Evolutionary conservation across 1,284 basidiomycete species (phyloP).

Genomic region (Ceratobasidium sp.): DNA sequence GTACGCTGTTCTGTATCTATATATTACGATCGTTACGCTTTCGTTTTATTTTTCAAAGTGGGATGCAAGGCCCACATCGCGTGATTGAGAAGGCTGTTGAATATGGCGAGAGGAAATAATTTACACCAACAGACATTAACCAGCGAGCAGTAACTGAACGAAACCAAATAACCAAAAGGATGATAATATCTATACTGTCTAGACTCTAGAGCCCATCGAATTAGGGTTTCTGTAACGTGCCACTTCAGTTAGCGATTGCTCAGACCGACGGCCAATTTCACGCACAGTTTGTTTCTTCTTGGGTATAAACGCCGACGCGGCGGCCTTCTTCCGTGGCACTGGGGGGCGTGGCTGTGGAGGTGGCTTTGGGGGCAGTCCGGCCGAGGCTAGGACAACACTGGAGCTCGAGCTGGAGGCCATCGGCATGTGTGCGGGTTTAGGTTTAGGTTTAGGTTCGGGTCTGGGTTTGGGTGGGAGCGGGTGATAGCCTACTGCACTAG

Average conservation of each 20-base stretch:
- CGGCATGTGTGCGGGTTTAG: neutral
- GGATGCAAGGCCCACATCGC: neutral
- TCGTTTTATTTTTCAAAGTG: neutral
- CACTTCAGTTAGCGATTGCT: neutral
- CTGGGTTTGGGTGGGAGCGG: neutral
- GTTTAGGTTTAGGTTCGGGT: neutral
- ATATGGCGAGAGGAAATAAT: neutral
- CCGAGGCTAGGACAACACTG: neutral
- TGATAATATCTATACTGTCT: neutral
- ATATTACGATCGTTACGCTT: neutral
- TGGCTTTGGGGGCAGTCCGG: slow-evolving; percentile 1
- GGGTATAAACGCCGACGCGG: slow-evolving; percentile 23
- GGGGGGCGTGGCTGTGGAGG: neutral
- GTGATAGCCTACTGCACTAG: no score
- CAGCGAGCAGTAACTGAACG: neutral
- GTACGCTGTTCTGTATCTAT: neutral
- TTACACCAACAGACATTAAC: neutral
- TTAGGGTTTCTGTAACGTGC: slow-evolving; percentile 5
- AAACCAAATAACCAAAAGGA: neutral
- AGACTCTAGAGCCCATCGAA: slow-evolving; percentile 2
- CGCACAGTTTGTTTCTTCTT: slow-evolving; percentile 28
- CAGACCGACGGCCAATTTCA: neutral
- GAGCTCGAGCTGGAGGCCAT: neutral
- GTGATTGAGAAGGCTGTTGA: no score
- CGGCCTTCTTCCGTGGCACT: slow-evolving; percentile 19